Percentiles rank a stretch among this genome's conserved stretches.
These are phyloP conservation scores for Vickermania spadyakhi DNA, from an alignment of 208 protist species.

Conservation along the genomic window DNA sequence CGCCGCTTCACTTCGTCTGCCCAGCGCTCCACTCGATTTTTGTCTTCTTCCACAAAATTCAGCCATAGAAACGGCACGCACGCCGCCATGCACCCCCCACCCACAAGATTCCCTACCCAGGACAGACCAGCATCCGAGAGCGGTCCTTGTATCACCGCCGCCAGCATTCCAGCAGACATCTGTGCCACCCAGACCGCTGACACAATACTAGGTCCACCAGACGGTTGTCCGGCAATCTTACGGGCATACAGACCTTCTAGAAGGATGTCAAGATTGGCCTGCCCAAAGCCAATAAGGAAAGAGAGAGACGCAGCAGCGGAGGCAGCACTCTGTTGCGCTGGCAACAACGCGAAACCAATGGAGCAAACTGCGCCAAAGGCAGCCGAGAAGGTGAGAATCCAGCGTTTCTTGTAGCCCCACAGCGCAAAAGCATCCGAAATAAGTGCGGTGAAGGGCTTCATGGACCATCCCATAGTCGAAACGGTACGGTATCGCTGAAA, in stretches of 20 bases:
- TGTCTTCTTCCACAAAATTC: constrained; percentile 34
- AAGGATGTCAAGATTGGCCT: constrained; percentile 39
- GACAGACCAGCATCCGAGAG: constrained; percentile 20
- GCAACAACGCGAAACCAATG: constrained; percentile 24
- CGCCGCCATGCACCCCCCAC: constrained; percentile 16
- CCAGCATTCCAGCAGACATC: constrained; percentile 21
- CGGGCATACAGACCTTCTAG: constrained; percentile 43
- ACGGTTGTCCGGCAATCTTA: constrained; percentile 19
- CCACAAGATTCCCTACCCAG: constrained; percentile 19
- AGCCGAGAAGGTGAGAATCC: constrained; percentile 8
- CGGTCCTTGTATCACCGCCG: constrained; percentile 28
- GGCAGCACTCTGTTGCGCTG: constrained; percentile 14
- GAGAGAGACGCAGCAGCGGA: constrained; percentile 15
- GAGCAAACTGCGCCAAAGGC: constrained; percentile 5
- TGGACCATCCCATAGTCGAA: constrained; percentile 10
- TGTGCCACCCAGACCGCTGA: constrained; percentile 35
- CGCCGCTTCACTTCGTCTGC: constrained; percentile 12
- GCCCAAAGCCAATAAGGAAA: constrained; percentile 26
- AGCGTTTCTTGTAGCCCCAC: constrained; percentile 19
- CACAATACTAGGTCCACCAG: constrained; percentile 23
- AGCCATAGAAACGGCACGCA: constrained; percentile 25
- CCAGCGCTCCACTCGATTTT: constrained; percentile 21
- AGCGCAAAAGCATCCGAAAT: constrained; percentile 17
- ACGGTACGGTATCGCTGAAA: constrained; percentile 15
- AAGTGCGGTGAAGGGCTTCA: constrained; percentile 16